Evolutionary conservation across 352 stramenopile species (phyloP), one percentile per base, ranked within the genome.

Genomic region (Globisporangium spiculum): DNA sequence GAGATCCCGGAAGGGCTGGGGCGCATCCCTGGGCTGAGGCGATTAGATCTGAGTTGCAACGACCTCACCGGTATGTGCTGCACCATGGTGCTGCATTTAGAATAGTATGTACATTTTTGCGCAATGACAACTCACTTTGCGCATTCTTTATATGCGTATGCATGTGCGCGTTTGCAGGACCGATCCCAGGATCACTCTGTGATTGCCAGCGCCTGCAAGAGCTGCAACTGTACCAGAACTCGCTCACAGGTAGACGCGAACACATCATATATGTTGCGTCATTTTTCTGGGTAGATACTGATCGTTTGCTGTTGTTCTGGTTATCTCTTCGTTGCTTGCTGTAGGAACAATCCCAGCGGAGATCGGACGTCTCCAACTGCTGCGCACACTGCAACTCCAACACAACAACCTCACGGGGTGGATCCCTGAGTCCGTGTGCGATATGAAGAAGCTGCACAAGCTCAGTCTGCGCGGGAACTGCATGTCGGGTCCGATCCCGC

Each of bases 1-100:
- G 74, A 84, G 52, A 85, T 96, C 44, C 83, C 87, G 27, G 65
- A 64, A 52, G 76, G 74, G 32, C 56, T 96, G 2, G 81, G 82
- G 12, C 74, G 75, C 24, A 81, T 96, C 30, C 70, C 68, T 30
- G 72, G 56, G n/a, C 69, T 96, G 53, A 74, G 82, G 18, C 74
- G 74, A 8, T 14, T 96, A 38, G 84, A 96, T 67, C 69, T 96
- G 60, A 96, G 88, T 75, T 93, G 82, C 77, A 96, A 96, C 53
- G 79, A 93, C 65, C 70, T 94, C 12, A 76, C 75, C 62, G 80
- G 80, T 87, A 14, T 14, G 66, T 58, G n/a, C 20, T 50, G 44
- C 18, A 22, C 22, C 5, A 59, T 44, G 4, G 18, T 18, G 30
- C 16, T 62, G 34, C 32, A 63, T 20, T 52, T 18, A 22, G 9